These are phyloP conservation scores for Malus domestica DNA, from an alignment of 306 rosid genomes.

Conservation along the genomic window ASM211411v1 NC_041795.1:2709001-2709500, in stretches of 20 bases:
- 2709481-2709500: constrained; percentile 29
- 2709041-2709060: constrained; percentile 14
- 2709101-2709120: constrained; percentile 31
- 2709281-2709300: constrained; percentile 58
- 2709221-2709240: constrained; percentile 88
- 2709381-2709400: constrained; percentile 42
- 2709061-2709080: constrained; percentile 20
- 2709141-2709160: constrained; percentile 58
- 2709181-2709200: constrained; percentile 58
- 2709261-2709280: constrained; percentile 70
- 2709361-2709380: constrained; percentile 41
- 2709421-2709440: constrained; percentile 57
- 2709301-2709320: constrained; percentile 68
- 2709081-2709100: constrained; percentile 22
- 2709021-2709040: constrained; percentile 8
- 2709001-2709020: constrained; percentile 36
- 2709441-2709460: constrained; percentile 44
- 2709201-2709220: constrained; percentile 86
- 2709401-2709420: constrained; percentile 67
- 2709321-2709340: constrained; percentile 82
- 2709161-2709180: constrained; percentile 71
- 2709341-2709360: constrained; percentile 42
- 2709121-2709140: constrained; percentile 43
- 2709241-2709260: constrained; percentile 68
- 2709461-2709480: constrained; percentile 34